Conservation (phyloP, 371 early-diverging fungal species). For the Nematocida ironsii region DNA sequence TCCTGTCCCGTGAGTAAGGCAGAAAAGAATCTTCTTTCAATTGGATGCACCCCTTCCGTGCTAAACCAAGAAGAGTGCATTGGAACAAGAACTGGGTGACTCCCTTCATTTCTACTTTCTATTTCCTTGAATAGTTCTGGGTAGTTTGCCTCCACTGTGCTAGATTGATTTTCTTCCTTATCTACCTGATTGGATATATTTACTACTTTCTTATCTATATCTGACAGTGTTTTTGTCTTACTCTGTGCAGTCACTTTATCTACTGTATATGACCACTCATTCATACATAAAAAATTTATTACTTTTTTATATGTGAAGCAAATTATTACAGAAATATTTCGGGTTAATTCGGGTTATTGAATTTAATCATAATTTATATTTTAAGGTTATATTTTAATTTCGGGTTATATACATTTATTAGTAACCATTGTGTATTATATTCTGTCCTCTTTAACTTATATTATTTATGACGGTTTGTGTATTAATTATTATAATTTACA, state of each 20-base stretch:
- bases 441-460: too few relatives aligned
- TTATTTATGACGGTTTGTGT: too few relatives aligned
- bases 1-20: conserved; percentile 14
- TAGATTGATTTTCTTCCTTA: background rate
- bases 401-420: too few relatives aligned
- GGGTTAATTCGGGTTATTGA: too few relatives aligned
- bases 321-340: too few relatives aligned
- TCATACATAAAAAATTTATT: conserved; percentile 55
- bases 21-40: conserved; percentile 78
- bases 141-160: conserved; percentile 4
- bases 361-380: too few relatives aligned
- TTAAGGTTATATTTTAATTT: too few relatives aligned
- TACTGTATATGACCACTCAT: conserved; percentile 40
- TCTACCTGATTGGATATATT: conserved; percentile 22
- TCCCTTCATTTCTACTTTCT: background rate
- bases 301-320: background rate
- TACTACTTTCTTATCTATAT: conserved; percentile 35
- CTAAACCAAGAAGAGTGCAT: conserved; percentile 87
- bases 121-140: conserved; percentile 50
- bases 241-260: conserved; percentile 45
- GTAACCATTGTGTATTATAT: too few relatives aligned
- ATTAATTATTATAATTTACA: too few relatives aligned
- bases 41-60: conserved; percentile 77
- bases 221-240: conserved; percentile 14
- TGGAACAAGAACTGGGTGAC: conserved; percentile 70